These are phyloP conservation scores for Vigna angularis DNA, from an alignment of 306 rosid genomes.

Conservation along the genomic window DNA sequence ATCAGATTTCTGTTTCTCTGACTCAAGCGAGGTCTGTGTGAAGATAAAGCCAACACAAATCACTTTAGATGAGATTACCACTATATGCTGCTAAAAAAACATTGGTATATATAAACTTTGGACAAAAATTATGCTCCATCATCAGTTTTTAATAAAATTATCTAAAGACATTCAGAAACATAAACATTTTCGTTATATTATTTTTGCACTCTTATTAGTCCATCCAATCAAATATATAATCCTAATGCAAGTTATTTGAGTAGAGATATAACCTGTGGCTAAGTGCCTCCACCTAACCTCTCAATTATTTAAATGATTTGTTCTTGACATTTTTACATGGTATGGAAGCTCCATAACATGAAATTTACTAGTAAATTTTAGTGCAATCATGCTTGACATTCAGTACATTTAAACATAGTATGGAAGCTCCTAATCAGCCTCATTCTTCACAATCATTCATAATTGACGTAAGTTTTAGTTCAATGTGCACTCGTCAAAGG, in stretches of 20 bases:
- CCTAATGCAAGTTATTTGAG: background rate
- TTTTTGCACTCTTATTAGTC: slow-evolving; percentile 21
- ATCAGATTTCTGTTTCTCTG: slow-evolving; percentile 67
- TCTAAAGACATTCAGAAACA: slow-evolving; percentile 35
- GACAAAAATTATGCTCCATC: slow-evolving; percentile 26
- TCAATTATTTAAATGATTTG: slow-evolving; percentile 11
- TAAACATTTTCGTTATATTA: slow-evolving; percentile 23
- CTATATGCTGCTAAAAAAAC: slow-evolving; percentile 25
- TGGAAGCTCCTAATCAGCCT: background rate
- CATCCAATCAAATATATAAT: background rate
- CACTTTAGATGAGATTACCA: slow-evolving; percentile 40
- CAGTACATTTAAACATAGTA: no score
- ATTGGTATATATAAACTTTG: slow-evolving; percentile 37
- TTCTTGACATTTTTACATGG: slow-evolving; percentile 6
- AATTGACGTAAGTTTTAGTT: slow-evolving; percentile 15
- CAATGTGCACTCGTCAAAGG: slow-evolving; percentile 13
- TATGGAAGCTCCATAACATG: slow-evolving; percentile 16
- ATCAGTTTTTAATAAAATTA: slow-evolving; percentile 38
- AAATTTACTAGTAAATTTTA: no score
- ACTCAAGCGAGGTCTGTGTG: slow-evolving; percentile 60
- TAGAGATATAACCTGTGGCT: background rate
- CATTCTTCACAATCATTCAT: slow-evolving; percentile 8
- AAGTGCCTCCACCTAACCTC: slow-evolving; percentile 16
- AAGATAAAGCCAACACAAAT: slow-evolving; percentile 45
- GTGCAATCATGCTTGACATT: no score